Evolutionary conservation across 2,329 filamentous ascomycete genomes (phyloP).

Genomic region (Basipetospora sp.): DNA sequence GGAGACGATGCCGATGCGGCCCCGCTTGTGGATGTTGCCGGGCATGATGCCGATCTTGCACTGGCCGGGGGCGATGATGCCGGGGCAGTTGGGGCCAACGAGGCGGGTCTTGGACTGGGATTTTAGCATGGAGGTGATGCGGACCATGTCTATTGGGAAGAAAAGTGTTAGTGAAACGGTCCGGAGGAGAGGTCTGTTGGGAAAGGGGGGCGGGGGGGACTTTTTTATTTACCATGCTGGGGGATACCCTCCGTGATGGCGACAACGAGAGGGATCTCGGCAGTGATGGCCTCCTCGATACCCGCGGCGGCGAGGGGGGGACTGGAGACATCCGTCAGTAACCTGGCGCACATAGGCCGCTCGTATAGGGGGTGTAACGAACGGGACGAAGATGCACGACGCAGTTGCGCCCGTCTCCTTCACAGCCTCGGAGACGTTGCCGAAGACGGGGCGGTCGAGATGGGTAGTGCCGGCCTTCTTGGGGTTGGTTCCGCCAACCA

Average conservation of each 20-base stretch:
- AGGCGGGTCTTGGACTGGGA: conserved; percentile 92
- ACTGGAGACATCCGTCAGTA: conserved; percentile 21
- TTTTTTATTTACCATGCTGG: conserved; percentile 91
- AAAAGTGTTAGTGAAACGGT: conserved; percentile 5
- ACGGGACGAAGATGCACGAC: conserved; percentile 93
- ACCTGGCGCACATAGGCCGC: too few relatives aligned
- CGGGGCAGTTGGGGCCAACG: conserved; percentile 94
- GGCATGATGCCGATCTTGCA: conserved; percentile 99
- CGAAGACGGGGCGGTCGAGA: conserved; percentile 85
- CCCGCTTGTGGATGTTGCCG: conserved; percentile 99
- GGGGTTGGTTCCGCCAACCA: conserved; percentile 95
- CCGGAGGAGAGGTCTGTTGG: background rate
- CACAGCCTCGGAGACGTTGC: conserved; percentile 71
- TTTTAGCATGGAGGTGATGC: conserved; percentile 95
- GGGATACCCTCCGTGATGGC: conserved; percentile 98
- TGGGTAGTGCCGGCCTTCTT: conserved; percentile 92
- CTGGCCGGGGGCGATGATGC: conserved; percentile 86
- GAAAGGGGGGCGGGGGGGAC: conserved; percentile 18
- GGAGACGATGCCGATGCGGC: conserved; percentile 95
- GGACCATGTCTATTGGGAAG: conserved; percentile 69
- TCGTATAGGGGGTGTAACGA: conserved; percentile 19
- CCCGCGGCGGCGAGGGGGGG: conserved; percentile 81
- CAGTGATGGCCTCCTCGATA: conserved; percentile 90
- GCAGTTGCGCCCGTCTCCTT: conserved; percentile 83
- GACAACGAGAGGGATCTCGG: conserved; percentile 87